These are phyloP conservation scores for Bauhinia variegata DNA, from an alignment of 306 rosid species.

Conservation along the genomic window DNA sequence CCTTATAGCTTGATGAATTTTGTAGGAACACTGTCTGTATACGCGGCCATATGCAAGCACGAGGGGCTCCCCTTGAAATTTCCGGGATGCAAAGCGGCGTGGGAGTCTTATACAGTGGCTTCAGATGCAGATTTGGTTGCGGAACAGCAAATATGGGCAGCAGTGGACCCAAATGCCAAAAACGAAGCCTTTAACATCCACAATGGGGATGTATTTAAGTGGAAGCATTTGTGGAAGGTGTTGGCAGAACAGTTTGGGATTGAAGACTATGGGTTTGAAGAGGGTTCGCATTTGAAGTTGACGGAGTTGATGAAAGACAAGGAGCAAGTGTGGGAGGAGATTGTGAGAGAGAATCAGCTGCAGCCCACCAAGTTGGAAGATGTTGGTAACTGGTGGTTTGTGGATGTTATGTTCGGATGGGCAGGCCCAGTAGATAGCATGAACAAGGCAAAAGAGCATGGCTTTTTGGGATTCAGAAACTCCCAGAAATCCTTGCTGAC, in stretches of 20 bases:
- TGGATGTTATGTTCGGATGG: slow-evolving; percentile 30
- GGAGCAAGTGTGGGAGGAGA: slow-evolving; percentile 56
- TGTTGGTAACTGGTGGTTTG: slow-evolving; percentile 63
- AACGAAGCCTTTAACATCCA: slow-evolving; percentile 61
- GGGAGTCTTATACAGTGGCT: slow-evolving; percentile 51
- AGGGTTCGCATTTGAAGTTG: slow-evolving; percentile 42
- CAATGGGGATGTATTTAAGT: slow-evolving; percentile 68
- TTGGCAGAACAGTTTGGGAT: slow-evolving; percentile 62
- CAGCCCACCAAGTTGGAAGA: slow-evolving; percentile 48
- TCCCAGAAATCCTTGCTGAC: slow-evolving; percentile 43
- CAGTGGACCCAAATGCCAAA: slow-evolving; percentile 49
- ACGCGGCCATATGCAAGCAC: slow-evolving; percentile 76
- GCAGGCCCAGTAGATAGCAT: slow-evolving; percentile 39
- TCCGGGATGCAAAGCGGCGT: slow-evolving; percentile 50
- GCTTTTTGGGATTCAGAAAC: slow-evolving; percentile 72
- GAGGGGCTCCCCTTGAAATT: slow-evolving; percentile 53
- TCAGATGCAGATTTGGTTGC: slow-evolving; percentile 64
- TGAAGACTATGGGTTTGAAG: slow-evolving; percentile 55
- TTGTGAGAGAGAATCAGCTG: slow-evolving; percentile 57
- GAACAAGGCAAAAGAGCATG: slow-evolving; percentile 76
- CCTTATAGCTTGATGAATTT: slow-evolving; percentile 69
- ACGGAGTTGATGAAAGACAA: slow-evolving; percentile 60
- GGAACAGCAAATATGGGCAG: slow-evolving; percentile 70
- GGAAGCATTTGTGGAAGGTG: slow-evolving; percentile 73
- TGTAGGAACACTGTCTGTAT: slow-evolving; percentile 57